These are phyloP conservation scores for Volvox carteri DNA, from an alignment of 163 green algal genomes.

Conservation along the genomic window DNA sequence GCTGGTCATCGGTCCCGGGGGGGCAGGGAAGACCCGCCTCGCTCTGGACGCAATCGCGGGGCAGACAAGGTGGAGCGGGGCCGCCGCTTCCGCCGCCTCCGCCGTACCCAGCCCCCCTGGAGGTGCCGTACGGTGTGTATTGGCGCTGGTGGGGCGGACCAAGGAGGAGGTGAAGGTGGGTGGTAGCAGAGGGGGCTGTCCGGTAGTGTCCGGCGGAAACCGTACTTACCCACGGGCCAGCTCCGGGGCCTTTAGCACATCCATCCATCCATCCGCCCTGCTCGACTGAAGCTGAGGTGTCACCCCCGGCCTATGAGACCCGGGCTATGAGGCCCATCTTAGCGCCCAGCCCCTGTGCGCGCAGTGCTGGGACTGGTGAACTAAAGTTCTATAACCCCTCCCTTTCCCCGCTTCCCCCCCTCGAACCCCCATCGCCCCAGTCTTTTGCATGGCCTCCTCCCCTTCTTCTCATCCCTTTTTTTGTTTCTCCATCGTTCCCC, in stretches of 20 bases:
- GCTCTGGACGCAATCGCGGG: conserved; percentile 83
- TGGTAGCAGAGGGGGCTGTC: too few species aligned
- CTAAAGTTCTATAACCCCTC: not conserved
- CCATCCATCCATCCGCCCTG: too few species aligned
- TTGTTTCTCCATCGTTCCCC: too few species aligned
- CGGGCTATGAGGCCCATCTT: too few species aligned
- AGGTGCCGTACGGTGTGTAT: conserved; percentile 17
- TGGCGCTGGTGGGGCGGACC: conserved; percentile 32
- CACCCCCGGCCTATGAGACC: too few species aligned
- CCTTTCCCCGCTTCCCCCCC: not conserved
- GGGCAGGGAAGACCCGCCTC: conserved; percentile 81
- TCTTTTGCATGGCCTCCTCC: too few species aligned
- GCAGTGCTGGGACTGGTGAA: not conserved
- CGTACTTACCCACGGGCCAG: too few species aligned
- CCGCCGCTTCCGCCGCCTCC: not conserved
- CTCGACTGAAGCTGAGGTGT: not conserved
- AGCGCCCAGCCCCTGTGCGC: too few species aligned
- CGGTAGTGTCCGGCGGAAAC: too few species aligned
- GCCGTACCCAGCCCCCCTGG: not conserved
- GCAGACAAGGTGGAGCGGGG: conserved; percentile 53
- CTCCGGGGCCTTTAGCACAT: too few species aligned
- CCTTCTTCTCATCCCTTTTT: too few species aligned
- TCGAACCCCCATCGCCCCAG: too few species aligned
- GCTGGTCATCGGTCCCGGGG: conserved; percentile 81
- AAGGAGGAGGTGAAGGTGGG: conserved; percentile 46